Evolutionary conservation across 257 asterid species (phyloP), one percentile per base, ranked within the genome.

Genomic region (Plantago ovata): DNA sequence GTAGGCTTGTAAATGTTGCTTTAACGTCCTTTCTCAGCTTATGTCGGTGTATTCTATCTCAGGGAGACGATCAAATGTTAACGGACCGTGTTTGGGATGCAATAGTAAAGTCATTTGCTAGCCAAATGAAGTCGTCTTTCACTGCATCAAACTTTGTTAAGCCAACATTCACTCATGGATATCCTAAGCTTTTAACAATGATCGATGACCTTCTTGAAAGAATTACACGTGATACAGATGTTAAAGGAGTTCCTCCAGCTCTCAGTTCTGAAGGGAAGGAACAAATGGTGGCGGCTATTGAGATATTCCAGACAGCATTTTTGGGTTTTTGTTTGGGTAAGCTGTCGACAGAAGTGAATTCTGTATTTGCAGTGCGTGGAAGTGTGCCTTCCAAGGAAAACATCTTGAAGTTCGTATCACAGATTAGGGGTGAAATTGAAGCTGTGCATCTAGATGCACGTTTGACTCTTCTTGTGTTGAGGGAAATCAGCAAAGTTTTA

Each of bases 71-170:
- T 67, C 96, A 92, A 11, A 73, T 69, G 64, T 75, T 93, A 68
- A 93, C 97, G 3, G 96, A 86, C 68, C 92, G 96, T 64, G 84
- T 89, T 65, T 89, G 97, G 97, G 96, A 89, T 67, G 96, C 90
- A 55, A 55, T 93, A 51, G 87, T 84, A 18, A 93, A 84, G 71
- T 86, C 96, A 39, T 93, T 93, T 84, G 85, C 95, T 23, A 82
- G 76, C 78, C 99, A 93, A 77, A 84, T 93, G 95, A 89, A 89
- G 80, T 86, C 97, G 56, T 85, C 71, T 70, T 89, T 84, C 85
- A 86, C 92, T 13, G 86, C 99, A 61, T 93, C 97, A 42, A 89
- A 94, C 77, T 93, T 93, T 68, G 92, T 93, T 68, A 93, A 93
- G 73, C 96, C 89, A 65, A 87, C 80, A 70, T 93, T 93, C 62